Base-by-base conservation (phyloP, 2,329 filamentous ascomycete species). In the Helotiales sp. region DNA sequence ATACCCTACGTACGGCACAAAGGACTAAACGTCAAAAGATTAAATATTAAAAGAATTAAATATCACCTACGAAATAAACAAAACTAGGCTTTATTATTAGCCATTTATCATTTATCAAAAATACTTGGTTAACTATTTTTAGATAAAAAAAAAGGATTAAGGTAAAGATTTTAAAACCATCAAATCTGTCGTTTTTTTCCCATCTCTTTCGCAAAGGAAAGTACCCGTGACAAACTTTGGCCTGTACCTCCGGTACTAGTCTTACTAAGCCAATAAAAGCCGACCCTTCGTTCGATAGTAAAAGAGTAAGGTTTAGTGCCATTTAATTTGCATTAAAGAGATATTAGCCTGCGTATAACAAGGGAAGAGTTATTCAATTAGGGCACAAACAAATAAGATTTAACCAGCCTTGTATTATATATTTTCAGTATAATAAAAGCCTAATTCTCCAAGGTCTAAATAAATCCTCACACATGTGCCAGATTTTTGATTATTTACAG, bases 341-440 rank as follows among this genome's bases (percentile, higher is more conserved):
- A 65, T 65, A 54, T 60, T 40, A 54, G 63, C 63, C 54, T 65
- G n/a, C 55, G 55, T 30, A 60, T 49, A 17, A 17, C 45, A n/a
- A 22, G 57, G 58, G 34, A 65, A 65, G 63, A 61, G 57, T 57
- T 61, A 57, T 65, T 65, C 26, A 65, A 45, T n/a, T 61, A 34
- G 57, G 22, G 47, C 57, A 57, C 57, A 65, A 65, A 65, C 57
- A 65, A 57, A 55, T 65, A 65, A 65, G 57, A 65, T 57, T 65
- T 22, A 47, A 49, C 57, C 49, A 65, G 63, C 57, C 63, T 61
- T 61, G 24, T 65, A 55, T 55, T 55, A 17, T 32, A 55, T 22
- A 55, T 32, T n/a, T 55, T 55, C 24, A 6, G 24, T 55, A 22
- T 55, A n/a, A 17, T 55, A 55, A 55, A 55, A 55, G 28, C 50